phyloP scores from a whole-genome alignment of 177 flowering plant species.

The Vitis hybrid region DNA sequence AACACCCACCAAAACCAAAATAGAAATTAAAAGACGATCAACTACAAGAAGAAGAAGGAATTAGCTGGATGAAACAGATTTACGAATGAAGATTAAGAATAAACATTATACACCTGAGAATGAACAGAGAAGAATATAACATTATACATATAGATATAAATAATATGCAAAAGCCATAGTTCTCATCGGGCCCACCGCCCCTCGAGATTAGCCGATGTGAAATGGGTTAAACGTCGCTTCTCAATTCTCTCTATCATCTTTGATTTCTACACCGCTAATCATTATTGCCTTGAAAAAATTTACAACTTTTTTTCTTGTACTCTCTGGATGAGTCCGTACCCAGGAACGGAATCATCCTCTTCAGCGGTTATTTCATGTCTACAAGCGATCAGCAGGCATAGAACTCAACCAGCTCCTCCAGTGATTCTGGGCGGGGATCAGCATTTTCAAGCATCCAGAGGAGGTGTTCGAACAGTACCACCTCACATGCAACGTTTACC shows the following conservation, averaged over 20 bases:
- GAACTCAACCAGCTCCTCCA: constrained; percentile 62
- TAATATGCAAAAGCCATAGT: no score
- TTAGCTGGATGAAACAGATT: no score
- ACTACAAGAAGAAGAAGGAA: no score
- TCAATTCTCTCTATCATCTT: constrained; percentile 4
- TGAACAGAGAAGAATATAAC: no score
- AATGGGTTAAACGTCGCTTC: constrained; percentile 30
- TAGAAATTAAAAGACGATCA: no score
- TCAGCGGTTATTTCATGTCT: background rate
- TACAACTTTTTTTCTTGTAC: constrained; percentile 4
- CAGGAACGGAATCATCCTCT: background rate
- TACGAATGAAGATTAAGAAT: no score
- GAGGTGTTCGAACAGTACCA: constrained; percentile 71
- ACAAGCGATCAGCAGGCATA: constrained; percentile 42
- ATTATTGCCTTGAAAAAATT: constrained; percentile 4
- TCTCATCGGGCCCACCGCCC: no score
- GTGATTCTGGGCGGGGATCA: constrained; percentile 60
- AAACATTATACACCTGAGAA: no score
- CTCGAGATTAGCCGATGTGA: constrained; percentile 16
- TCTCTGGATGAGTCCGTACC: no score
- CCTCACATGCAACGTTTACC: constrained; percentile 59
- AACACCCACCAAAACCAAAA: no score
- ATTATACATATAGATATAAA: no score
- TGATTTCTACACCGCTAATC: constrained; percentile 19
- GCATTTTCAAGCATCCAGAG: constrained; percentile 81